Evolutionary conservation across 176 grass and related monocot species (phyloP), one percentile per base, ranked within the genome.

Genomic region (Rhynchospora tenuis): DNA sequence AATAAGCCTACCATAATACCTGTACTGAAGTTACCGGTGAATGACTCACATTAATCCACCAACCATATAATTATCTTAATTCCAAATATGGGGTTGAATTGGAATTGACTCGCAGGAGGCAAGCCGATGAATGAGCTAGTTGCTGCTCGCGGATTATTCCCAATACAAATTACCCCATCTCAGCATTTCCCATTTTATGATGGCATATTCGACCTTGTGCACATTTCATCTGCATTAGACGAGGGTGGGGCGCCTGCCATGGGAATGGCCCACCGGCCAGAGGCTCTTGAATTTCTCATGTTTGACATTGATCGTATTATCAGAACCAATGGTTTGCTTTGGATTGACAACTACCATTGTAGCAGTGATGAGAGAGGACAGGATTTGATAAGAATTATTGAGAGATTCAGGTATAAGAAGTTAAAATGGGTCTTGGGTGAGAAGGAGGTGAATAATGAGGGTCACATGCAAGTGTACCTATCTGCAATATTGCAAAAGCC

Each of bases 181-280:
- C 91, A 99, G 83, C 89, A 93, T 4, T 93, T 99, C 60, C 96
- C 96, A 5, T 95, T 99, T 90, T 99, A 95, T 76, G 93, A 99
- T 23, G 89, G 90, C 20, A 91, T 99, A 83, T 95, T 99, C 80
- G 96, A 99, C 83, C 79, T 99, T 26, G 88, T 99, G 62, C 96
- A 99, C 88, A 63, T 90, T 13, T 83, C 91, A 60, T 62, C 84
- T 43, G 92, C 92, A 14, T 26, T 98, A 79, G 88, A 95, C 45
- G 96, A 93, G 65, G 91, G 89, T 5, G 93, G 91, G 19, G 86
- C 93, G 27, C 88, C 89, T 5, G 91, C 91, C 0, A 33, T 98
- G 84, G 96, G 96, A 79, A 83, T 84, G 70, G 77, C 91, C 0
- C 77, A 69, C 69, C 84, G 86, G 3, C 8, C 81, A 6, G 96